Evolutionary conservation across 805 yeast genomes (phyloP), one percentile per base, ranked within the genome.

Genomic region (Metschnikowia gruessii): DNA sequence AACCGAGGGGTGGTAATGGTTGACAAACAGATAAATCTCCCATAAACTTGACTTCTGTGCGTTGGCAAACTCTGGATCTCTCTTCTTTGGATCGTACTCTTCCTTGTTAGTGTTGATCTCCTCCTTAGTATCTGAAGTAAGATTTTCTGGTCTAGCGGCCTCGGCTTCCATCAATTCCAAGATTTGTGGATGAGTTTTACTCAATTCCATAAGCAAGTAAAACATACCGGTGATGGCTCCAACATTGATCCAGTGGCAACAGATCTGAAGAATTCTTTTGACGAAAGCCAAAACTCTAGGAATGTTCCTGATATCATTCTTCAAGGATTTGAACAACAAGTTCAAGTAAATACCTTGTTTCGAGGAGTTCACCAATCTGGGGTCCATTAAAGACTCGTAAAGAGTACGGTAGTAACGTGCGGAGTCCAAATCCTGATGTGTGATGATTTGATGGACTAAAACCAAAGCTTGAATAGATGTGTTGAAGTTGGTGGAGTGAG

Each of bases 1-100:
- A 33, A 92, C 86, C 0, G 97, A 87, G 32, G 99, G 99, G 63
- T 94, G 99, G 73, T 80, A 94, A 68, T 92, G 97, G 48, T 76
- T 73, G 42, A 82, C 62, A 61, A 94, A 84, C 29, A 81, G 85
- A 34, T 74, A 69, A 10, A 90, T 62, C 69, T 94, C 99, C 97
- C 97, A 94, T 42, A 92, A 66, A 1, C 92, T 83, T 0, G 96
- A 74, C 40, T 75, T 77, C 37, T 81, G 82, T 4, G 97, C 97
- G 62, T 87, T 77, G n/a, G 97, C 88, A 62, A 67, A 89, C 54
- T 79, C 76, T n/a, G 99, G 99, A 62, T 94, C 98, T 64, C 98
- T 81, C 61, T 87, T 88, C 59, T 82, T 82, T 30, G 95, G 81
- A 65, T 94, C 97, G 62, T 94, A 94, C 36, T 54, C 53, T 11